A percentile compares a stretch with the other conserved stretches of the same genome.
phyloP scores from a whole-genome alignment of 306 rosid species.

The Citrullus colocynthis region DNA sequence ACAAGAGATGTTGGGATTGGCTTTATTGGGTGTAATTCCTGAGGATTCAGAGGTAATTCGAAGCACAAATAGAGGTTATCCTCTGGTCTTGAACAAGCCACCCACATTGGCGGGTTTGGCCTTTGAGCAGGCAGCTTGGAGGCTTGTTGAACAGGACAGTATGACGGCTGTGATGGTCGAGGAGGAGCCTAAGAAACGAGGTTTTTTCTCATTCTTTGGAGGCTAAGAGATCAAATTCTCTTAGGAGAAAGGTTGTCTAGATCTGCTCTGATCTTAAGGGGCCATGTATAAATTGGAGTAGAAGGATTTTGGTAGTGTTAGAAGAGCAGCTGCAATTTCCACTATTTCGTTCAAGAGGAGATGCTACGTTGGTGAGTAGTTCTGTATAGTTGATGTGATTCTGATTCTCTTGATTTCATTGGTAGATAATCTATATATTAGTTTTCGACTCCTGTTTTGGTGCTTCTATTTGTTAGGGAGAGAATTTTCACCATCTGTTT shows the following conservation, averaged over 20 bases:
- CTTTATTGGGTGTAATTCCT: conserved; percentile 75
- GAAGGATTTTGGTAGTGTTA: conserved; percentile 5
- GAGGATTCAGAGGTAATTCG: conserved; percentile 87
- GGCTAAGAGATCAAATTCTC: conserved; percentile 22
- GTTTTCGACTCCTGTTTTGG: background rate
- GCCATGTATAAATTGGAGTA: conserved; percentile 4
- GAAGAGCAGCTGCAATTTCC: background rate
- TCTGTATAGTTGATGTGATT: conserved; percentile 1
- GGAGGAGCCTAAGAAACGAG: conserved; percentile 79
- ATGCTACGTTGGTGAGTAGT: background rate
- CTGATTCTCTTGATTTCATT: background rate
- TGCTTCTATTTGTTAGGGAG: background rate
- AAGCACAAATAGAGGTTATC: conserved; percentile 89
- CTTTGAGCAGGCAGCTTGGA: conserved; percentile 98
- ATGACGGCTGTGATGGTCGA: conserved; percentile 90
- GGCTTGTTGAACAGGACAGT: conserved; percentile 93
- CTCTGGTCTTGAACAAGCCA: conserved; percentile 78
- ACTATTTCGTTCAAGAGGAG: background rate
- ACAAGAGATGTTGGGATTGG: conserved; percentile 89
- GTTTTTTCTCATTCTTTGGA: conserved; percentile 93
- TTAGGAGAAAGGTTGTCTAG: background rate
- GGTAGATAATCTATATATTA: background rate
- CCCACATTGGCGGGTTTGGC: conserved; percentile 95
- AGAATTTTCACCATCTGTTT: background rate
- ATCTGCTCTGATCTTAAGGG: background rate